These are phyloP conservation scores for Aspergillus fischeri DNA, from an alignment of 2,329 filamentous ascomycete species.

Conservation along the genomic window DNA sequence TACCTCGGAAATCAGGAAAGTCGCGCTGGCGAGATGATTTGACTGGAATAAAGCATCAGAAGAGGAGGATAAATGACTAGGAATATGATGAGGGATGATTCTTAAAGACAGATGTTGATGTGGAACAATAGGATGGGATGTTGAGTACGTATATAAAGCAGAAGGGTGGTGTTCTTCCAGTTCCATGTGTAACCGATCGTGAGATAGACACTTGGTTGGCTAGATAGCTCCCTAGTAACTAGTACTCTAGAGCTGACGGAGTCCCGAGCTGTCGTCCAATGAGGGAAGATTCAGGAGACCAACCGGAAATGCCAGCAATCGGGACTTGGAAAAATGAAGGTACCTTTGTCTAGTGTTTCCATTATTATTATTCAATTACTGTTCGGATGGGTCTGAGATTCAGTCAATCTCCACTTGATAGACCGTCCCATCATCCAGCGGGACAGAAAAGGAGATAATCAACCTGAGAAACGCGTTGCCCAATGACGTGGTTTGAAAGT, in stretches of 20 bases:
- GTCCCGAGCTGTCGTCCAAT: not conserved
- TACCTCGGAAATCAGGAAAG: slow-evolving; percentile 2
- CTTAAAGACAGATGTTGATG: not conserved
- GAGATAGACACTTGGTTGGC: no score
- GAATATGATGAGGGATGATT: not conserved
- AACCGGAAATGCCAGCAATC: not conserved
- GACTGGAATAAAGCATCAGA: not conserved
- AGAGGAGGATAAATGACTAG: not conserved
- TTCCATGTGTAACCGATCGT: not conserved
- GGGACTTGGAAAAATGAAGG: not conserved
- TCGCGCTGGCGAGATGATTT: not conserved
- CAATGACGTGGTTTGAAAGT: not conserved
- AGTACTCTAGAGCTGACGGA: not conserved
- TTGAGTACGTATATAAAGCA: not conserved
- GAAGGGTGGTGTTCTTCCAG: not conserved
- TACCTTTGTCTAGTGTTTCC: not conserved
- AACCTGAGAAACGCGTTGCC: not conserved
- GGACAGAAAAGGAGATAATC: not conserved
- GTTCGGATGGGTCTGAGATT: not conserved
- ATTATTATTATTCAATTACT: not conserved
- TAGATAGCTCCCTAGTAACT: no score
- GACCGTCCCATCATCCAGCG: not conserved
- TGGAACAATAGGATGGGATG: not conserved
- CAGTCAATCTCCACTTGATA: not conserved
- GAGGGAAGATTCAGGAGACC: not conserved